phyloP scores from a whole-genome alignment of 805 yeast genomes.

The Blastobotrys peoriensis region DNA sequence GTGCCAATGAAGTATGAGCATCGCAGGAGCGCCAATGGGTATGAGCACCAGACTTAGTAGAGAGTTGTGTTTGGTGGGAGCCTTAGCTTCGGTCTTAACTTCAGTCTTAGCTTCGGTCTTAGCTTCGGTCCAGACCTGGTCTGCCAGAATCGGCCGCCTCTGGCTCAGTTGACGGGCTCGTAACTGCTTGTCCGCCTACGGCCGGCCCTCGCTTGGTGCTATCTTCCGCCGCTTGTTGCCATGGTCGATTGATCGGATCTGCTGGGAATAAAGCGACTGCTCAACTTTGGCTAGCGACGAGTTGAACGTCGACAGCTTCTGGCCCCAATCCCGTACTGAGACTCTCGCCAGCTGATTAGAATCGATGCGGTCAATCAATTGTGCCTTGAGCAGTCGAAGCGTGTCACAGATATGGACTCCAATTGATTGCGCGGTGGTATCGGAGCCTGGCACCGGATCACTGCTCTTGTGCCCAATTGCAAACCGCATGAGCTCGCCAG shows the following conservation, averaged over 20 bases:
- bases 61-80: no score
- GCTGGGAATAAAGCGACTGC: conserved; percentile 16
- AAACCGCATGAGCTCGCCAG: conserved; percentile 40
- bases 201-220: no score
- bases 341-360: conserved; percentile 1
- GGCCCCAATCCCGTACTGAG: conserved; percentile 11
- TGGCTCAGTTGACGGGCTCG: no score
- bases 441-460: neutral
- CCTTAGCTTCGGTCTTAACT: no score
- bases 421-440: conserved; percentile 1
- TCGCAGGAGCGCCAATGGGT: no score
- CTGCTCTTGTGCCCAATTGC: conserved; percentile 28
- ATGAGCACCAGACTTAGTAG: no score
- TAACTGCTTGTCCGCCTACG: no score
- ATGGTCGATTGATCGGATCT: conserved; percentile 1
- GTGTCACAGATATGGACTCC: conserved; percentile 9
- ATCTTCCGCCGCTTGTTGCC: no score
- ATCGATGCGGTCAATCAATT: conserved; percentile 9
- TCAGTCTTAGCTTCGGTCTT: no score
- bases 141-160: no score
- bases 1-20: no score
- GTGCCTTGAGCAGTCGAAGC: conserved; percentile 13
- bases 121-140: no score
- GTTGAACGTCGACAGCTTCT: conserved; percentile 16
- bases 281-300: conserved; percentile 21